Conservation (phyloP, 371 early-diverging fungal species). For the Smittium culicis region DNA sequence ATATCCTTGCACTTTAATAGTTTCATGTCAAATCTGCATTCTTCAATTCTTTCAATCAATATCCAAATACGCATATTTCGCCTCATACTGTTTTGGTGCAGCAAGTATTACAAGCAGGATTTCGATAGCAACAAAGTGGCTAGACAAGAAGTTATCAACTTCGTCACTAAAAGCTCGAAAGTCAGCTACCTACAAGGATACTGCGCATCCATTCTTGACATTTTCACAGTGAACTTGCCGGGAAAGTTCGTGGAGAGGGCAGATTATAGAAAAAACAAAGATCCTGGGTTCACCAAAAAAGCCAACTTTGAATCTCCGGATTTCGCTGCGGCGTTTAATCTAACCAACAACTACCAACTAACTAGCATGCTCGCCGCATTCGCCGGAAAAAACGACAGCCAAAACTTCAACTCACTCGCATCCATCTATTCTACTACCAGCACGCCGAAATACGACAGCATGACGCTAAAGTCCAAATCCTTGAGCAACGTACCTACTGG, state of each 20-base stretch:
- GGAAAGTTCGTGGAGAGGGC: neutral
- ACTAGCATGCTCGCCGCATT: neutral
- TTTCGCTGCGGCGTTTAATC: too few relatives aligned
- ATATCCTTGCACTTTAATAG: too few relatives aligned
- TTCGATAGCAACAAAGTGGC: neutral
- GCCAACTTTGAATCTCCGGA: neutral
- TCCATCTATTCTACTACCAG: neutral
- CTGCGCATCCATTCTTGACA: slow-evolving; percentile 2
- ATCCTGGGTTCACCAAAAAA: neutral
- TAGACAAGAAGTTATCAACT: neutral
- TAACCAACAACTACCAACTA: neutral
- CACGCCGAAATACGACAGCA: neutral
- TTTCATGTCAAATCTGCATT: neutral
- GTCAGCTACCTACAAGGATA: neutral
- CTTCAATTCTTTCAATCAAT: neutral
- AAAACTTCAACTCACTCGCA: neutral
- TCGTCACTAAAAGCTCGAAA: neutral
- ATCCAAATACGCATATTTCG: neutral
- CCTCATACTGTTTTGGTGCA: neutral
- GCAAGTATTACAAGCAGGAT: slow-evolving; percentile 1
- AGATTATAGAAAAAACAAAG: neutral
- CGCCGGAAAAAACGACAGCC: neutral
- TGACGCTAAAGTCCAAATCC: neutral
- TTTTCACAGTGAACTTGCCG: neutral
- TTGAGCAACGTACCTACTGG: neutral